Evolutionary conservation across 2,329 filamentous ascomycete genomes (phyloP).

Genomic region (Paracoccidioides brasiliensis): DNA sequence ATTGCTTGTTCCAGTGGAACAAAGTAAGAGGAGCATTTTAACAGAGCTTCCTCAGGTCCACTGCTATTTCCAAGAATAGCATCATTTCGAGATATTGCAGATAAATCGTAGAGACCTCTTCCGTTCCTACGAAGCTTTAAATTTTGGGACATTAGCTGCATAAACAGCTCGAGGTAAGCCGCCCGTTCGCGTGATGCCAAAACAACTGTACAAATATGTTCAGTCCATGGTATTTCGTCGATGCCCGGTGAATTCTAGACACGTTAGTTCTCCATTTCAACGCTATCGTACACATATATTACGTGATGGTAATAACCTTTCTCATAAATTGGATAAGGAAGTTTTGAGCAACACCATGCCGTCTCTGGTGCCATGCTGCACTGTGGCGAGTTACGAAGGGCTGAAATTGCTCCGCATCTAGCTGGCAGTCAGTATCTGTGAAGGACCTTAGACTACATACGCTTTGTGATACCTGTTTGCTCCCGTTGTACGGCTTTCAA

Average conservation of each 20-base stretch:
- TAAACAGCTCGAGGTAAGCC: constrained; percentile 43
- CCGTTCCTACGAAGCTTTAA: constrained; percentile 28
- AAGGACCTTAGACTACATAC: background rate
- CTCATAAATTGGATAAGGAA: constrained; percentile 44
- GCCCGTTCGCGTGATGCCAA: constrained; percentile 38
- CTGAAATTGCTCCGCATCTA: constrained; percentile 43
- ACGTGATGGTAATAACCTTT: constrained; percentile 18
- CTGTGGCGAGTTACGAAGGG: constrained; percentile 39
- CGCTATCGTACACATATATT: background rate
- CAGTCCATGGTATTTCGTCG: constrained; percentile 32
- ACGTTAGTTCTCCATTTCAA: background rate
- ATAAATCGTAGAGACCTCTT: constrained; percentile 16
- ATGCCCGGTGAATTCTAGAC: constrained; percentile 31
- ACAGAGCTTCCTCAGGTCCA: constrained; percentile 41
- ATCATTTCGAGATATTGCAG: constrained; percentile 29
- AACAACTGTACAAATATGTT: constrained; percentile 32
- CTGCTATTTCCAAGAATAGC: constrained; percentile 33
- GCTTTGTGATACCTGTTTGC: constrained; percentile 26
- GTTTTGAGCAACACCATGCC: constrained; percentile 39
- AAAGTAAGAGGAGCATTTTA: constrained; percentile 34
- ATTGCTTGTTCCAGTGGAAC: constrained; percentile 7
- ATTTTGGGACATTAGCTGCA: constrained; percentile 39
- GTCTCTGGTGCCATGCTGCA: constrained; percentile 38
- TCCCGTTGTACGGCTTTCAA: constrained; percentile 31
- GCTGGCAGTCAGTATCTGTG: constrained; percentile 11